Conservation (phyloP, 2,329 filamentous ascomycete genomes). For the Arthroderma sp. region DNA sequence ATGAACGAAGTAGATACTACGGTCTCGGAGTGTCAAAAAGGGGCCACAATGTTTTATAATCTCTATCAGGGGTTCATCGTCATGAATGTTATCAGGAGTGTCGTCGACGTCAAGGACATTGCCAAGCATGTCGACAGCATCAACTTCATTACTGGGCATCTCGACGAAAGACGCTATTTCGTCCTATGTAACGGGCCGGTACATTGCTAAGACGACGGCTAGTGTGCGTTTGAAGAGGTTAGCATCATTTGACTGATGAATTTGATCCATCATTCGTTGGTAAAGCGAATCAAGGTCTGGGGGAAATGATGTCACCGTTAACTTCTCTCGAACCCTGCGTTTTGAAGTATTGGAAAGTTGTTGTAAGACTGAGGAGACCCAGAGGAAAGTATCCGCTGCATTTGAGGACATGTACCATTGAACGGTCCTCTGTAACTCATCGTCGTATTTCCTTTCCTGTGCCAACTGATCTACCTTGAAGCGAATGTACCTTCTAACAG, state of each 20-base stretch:
- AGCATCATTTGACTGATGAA: conserved; percentile 21
- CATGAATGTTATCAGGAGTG: conserved; percentile 16
- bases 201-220: conserved; percentile 19
- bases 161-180: conserved; percentile 21
- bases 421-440: not conserved
- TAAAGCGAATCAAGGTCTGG: conserved; percentile 16
- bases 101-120: too few relatives aligned
- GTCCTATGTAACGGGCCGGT: conserved; percentile 27
- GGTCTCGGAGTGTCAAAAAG: conserved; percentile 15
- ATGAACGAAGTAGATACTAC: conserved; percentile 19
- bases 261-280: conserved; percentile 19
- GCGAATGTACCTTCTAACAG: not conserved
- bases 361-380: conserved; percentile 29
- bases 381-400: conserved; percentile 29
- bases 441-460: not conserved
- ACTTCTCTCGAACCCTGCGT: conserved; percentile 5
- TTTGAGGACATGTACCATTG: not conserved
- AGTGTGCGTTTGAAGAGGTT: conserved; percentile 28
- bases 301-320: conserved; percentile 18
- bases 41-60: conserved; percentile 19
- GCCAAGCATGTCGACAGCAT: too few relatives aligned
- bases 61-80: conserved; percentile 4
- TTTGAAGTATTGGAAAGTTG: conserved; percentile 12
- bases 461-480: not conserved
- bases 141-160: too few relatives aligned